phyloP scores from a whole-genome alignment of 2,329 filamentous ascomycete genomes.

The Fusarium dimerum region DNA sequence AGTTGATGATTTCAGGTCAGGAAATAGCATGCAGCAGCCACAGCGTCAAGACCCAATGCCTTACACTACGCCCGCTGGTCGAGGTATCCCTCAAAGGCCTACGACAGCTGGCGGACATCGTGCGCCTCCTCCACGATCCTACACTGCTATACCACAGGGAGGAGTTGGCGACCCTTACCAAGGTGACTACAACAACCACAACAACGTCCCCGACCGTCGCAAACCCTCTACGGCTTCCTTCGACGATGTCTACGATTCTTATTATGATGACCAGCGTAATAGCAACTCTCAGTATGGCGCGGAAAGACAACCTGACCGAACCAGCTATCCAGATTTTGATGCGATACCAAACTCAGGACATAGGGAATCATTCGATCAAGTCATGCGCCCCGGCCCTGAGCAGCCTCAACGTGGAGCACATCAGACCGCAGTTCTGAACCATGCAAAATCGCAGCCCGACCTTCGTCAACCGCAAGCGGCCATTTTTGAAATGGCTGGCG shows the following conservation, averaged over 20 bases:
- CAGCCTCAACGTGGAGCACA: constrained; percentile 51
- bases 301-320: constrained; percentile 21
- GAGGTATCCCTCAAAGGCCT: constrained; percentile 52
- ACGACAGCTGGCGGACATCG: constrained; percentile 56
- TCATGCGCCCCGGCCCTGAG: constrained; percentile 42
- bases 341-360: constrained; percentile 34
- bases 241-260: constrained; percentile 57
- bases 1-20: constrained; percentile 45
- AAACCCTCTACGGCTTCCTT: constrained; percentile 39
- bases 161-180: constrained; percentile 37
- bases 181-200: constrained; percentile 33
- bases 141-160: constrained; percentile 43
- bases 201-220: constrained; percentile 27
- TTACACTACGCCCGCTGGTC: constrained; percentile 46
- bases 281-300: constrained; percentile 28
- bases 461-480: constrained; percentile 65
- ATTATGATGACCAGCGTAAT: constrained; percentile 46
- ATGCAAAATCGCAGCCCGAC: constrained; percentile 69
- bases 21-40: constrained; percentile 37
- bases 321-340: constrained; percentile 46
- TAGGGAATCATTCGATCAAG: constrained; percentile 49
- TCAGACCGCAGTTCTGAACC: constrained; percentile 55
- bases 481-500: constrained; percentile 72
- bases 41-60: constrained; percentile 47
- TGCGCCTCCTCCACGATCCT: constrained; percentile 54